Evolutionary conservation across 2,329 filamentous ascomycete genomes (phyloP).

Genomic region (Sphaerostilbella broomeana): DNA sequence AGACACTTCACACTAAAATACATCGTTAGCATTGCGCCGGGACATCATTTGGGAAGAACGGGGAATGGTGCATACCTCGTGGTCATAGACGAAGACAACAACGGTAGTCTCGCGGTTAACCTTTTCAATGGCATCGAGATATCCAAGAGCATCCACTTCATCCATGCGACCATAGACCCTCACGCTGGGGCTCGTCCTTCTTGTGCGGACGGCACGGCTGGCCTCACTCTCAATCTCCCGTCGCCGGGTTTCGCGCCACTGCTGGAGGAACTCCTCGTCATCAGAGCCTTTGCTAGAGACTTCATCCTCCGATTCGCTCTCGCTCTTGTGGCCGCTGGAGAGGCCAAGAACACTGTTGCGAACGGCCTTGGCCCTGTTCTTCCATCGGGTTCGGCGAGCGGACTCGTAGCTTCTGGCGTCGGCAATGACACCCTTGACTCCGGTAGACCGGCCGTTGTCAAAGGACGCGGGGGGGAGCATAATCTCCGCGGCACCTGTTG

Average conservation of each 20-base stretch:
- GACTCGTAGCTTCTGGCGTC: slow-evolving; percentile 72
- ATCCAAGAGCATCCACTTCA: slow-evolving; percentile 81
- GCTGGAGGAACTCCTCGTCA: slow-evolving; percentile 67
- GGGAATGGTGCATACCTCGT: slow-evolving; percentile 55
- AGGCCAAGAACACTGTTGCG: slow-evolving; percentile 49
- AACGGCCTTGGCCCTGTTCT: slow-evolving; percentile 44
- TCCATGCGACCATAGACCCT: slow-evolving; percentile 73
- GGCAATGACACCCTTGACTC: slow-evolving; percentile 81
- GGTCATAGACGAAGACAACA: slow-evolving; percentile 89
- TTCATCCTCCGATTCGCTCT: slow-evolving; percentile 43
- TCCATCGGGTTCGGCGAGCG: slow-evolving; percentile 52
- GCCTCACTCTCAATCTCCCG: slow-evolving; percentile 65
- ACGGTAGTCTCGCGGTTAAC: slow-evolving; percentile 74
- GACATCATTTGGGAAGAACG: background rate
- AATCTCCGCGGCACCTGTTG: slow-evolving; percentile 45
- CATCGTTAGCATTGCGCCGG: slow-evolving; percentile 18
- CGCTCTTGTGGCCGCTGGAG: slow-evolving; percentile 25
- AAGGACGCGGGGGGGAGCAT: slow-evolving; percentile 57
- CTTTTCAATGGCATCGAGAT: slow-evolving; percentile 94
- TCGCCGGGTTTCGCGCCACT: slow-evolving; percentile 78
- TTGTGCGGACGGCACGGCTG: slow-evolving; percentile 48
- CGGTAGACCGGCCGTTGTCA: slow-evolving; percentile 65
- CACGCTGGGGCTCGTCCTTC: slow-evolving; percentile 69
- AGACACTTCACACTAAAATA: slow-evolving; percentile 66
- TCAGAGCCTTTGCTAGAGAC: slow-evolving; percentile 41